Percentiles rank a stretch among this genome's conserved stretches.
These are phyloP conservation scores for Solanum hybrid DNA, from an alignment of 305 asterid genomes.

Conservation along the genomic window DNA sequence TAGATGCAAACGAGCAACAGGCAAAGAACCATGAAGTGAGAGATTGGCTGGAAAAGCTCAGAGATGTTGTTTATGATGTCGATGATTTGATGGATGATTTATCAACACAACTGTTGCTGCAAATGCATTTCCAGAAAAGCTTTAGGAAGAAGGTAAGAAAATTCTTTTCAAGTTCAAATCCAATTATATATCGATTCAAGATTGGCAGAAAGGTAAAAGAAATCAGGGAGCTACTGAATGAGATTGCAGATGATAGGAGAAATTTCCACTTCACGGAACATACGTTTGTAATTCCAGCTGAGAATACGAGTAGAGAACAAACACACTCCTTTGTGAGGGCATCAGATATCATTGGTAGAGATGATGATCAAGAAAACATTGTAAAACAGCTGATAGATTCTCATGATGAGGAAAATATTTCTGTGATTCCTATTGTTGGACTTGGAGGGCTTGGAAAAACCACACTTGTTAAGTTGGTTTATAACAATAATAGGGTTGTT, in stretches of 20 bases:
- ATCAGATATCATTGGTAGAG: constrained; percentile 45
- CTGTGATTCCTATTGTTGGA: constrained; percentile 45
- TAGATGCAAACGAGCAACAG: constrained; percentile 42
- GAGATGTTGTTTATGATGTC: constrained; percentile 33
- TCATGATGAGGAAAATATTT: constrained; percentile 20
- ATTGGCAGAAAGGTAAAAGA: constrained; percentile 19
- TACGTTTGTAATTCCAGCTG: constrained; percentile 6
- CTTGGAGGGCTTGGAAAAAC: constrained; percentile 53
- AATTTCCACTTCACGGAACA: constrained; percentile 38
- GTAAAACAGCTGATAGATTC: constrained; percentile 25
- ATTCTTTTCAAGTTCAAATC: constrained; percentile 28
- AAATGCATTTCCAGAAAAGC: background rate
- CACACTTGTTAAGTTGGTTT: constrained; percentile 36
- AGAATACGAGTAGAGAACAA: constrained; percentile 28
- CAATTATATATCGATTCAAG: constrained; percentile 25
- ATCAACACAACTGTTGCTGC: constrained; percentile 10
- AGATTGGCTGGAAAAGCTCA: constrained; percentile 47
- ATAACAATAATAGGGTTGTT: constrained; percentile 28
- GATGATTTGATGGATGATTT: constrained; percentile 40
- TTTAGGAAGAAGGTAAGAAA: constrained; percentile 20
- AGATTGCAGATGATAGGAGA: constrained; percentile 34
- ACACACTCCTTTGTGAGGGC: constrained; percentile 51
- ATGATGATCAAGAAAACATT: constrained; percentile 27
- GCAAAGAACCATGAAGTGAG: constrained; percentile 37
- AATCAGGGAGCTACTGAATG: constrained; percentile 30